Evolutionary conservation across 1,284 basidiomycete genomes (phyloP).

Genomic region (Cryptococcus neoformans): DNA sequence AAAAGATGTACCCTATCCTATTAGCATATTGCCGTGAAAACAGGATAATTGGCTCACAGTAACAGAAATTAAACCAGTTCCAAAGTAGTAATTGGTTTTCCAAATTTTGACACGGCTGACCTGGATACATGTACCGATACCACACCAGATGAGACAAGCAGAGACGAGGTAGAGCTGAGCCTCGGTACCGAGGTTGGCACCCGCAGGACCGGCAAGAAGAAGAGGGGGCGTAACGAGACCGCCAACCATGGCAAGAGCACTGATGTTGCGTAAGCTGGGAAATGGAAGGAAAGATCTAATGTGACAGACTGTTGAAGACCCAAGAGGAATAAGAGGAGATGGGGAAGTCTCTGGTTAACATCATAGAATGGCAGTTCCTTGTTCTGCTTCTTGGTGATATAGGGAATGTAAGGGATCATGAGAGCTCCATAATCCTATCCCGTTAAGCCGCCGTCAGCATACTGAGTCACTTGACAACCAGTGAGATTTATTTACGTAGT

Average conservation of each 20-base stretch:
- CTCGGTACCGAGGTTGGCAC: constrained; percentile 26
- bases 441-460: neutral
- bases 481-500: constrained; percentile 20
- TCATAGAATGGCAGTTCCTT: constrained; percentile 34
- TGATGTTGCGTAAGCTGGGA: constrained; percentile 1
- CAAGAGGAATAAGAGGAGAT: constrained; percentile 30
- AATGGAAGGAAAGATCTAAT: no score
- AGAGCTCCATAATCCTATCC: constrained; percentile 25
- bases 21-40: neutral
- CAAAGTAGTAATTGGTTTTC: constrained; percentile 27
- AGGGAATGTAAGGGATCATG: constrained; percentile 36
- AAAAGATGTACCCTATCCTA: constrained; percentile 18
- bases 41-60: neutral
- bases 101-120: constrained; percentile 19
- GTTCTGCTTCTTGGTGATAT: constrained; percentile 18
- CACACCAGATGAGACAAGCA: constrained; percentile 33
- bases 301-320: constrained; percentile 31
- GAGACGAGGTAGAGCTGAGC: constrained; percentile 33
- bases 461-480: neutral
- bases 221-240: constrained; percentile 35
- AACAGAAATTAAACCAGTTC: constrained; percentile 33
- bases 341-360: constrained; percentile 26
- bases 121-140: constrained; percentile 30
- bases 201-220: constrained; percentile 25
- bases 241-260: constrained; percentile 34